phyloP scores from a whole-genome alignment of 108 stramenopile genomes.

The Parietichytrium sp. region DNA sequence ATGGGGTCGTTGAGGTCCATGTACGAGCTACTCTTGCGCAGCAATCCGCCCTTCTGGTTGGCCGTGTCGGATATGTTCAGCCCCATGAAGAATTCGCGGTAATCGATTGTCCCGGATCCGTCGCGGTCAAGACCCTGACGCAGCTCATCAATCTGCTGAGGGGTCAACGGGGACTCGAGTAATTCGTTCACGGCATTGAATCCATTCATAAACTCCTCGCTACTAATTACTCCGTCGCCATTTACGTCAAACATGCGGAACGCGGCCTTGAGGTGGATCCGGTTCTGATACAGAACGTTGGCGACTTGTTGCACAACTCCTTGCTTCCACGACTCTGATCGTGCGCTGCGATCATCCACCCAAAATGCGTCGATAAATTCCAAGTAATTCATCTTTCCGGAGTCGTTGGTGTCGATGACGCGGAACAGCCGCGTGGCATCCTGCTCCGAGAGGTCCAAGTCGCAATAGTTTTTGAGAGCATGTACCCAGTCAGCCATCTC shows the following conservation, averaged over 20 bases:
- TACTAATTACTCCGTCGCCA: conserved; percentile 44
- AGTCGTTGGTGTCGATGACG: background rate
- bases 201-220: conserved; percentile 51
- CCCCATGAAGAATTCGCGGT: conserved; percentile 57
- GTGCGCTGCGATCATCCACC: background rate
- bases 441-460: conserved; percentile 23
- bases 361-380: conserved; percentile 43
- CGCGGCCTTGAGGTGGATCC: conserved; percentile 51
- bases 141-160: conserved; percentile 53
- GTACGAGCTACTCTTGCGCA: background rate
- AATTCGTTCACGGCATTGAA: conserved; percentile 48
- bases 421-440: background rate
- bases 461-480: conserved; percentile 35
- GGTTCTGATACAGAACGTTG: conserved; percentile 60
- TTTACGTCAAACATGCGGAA: conserved; percentile 57
- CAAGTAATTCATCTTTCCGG: background rate
- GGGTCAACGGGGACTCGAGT: conserved; percentile 51
- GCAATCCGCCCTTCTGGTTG: background rate
- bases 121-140: conserved; percentile 55
- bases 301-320: conserved; percentile 56
- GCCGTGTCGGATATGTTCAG: conserved; percentile 47
- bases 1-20: conserved; percentile 6
- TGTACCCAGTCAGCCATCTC: conserved; percentile 42
- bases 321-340: conserved; percentile 49
- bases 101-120: conserved; percentile 54